These are phyloP conservation scores for Huntiella bhutanensis DNA, from an alignment of 2,329 filamentous ascomycete species.

Conservation along the genomic window DNA sequence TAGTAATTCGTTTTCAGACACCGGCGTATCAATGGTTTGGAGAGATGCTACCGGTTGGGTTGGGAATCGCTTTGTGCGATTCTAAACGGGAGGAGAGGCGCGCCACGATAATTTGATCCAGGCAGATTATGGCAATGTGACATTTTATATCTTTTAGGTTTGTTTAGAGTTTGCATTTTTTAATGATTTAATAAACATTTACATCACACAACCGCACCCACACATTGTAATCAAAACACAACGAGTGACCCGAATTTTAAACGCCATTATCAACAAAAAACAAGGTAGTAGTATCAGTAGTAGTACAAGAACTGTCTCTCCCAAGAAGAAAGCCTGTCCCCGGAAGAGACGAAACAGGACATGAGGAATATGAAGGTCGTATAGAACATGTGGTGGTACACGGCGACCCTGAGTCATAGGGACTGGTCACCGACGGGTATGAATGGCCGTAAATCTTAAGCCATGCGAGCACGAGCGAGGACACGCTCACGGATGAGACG, in stretches of 20 bases:
- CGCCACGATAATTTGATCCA: too few species aligned
- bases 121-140: too few species aligned
- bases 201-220: too few species aligned
- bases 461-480: conserved; percentile 21
- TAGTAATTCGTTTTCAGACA: not conserved
- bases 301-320: not conserved
- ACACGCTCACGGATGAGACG: conserved; percentile 60
- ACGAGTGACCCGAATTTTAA: not conserved
- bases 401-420: not conserved
- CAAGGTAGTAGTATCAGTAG: conserved; percentile 2
- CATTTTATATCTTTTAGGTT: too few species aligned
- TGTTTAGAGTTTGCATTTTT: too few species aligned
- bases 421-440: too few species aligned
- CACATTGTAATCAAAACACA: not conserved
- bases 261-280: conserved; percentile 3
- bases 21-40: conserved; percentile 4
- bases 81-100: not conserved
- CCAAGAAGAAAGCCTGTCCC: not conserved
- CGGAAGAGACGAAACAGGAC: not conserved
- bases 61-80: not conserved
- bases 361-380: not conserved
- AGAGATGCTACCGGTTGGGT: not conserved
- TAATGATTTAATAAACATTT: too few species aligned
- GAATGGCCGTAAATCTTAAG: not conserved
- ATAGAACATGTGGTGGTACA: conserved; percentile 2